A percentile compares a stretch with the other conserved stretches of the same genome.
These are phyloP conservation scores for Polysphondylium violaceum DNA, from an alignment of 78 protist genomes.

Conservation along the genomic window DNA sequence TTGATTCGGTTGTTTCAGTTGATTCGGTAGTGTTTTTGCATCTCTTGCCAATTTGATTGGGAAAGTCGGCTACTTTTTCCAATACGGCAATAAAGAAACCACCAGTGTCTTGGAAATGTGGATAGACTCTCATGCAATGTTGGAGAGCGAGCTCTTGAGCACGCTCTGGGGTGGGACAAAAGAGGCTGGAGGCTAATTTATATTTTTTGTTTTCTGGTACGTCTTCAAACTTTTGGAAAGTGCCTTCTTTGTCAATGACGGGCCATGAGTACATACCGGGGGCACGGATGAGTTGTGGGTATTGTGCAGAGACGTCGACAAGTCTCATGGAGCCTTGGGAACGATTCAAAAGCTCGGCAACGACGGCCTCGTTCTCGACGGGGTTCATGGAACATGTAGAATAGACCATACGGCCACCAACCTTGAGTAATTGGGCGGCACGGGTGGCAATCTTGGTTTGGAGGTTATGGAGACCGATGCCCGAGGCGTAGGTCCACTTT, in stretches of 20 bases:
- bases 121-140: constrained; percentile 91
- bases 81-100: constrained; percentile 98
- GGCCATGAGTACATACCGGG: constrained; percentile 91
- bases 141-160: constrained; percentile 61
- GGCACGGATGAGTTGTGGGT: constrained; percentile 80
- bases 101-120: constrained; percentile 97
- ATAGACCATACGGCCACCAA: constrained; percentile 97
- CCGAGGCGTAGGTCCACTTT: constrained; percentile 84
- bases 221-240: neutral
- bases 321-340: constrained; percentile 80
- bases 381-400: constrained; percentile 99
- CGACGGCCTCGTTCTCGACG: constrained; percentile 98
- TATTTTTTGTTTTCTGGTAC: constrained; percentile 27
- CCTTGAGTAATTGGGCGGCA: constrained; percentile 84
- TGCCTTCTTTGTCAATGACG: constrained; percentile 61
- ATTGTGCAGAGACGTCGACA: constrained; percentile 81
- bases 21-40: neutral
- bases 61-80: constrained; percentile 83
- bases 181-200: constrained; percentile 18
- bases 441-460: constrained; percentile 93
- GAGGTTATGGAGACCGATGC: constrained; percentile 77
- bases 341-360: constrained; percentile 86
- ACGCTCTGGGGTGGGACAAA: constrained; percentile 87
- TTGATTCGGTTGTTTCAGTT: constrained; percentile 4
- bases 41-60: constrained; percentile 60